Conservation (phyloP, 2,329 filamentous ascomycete genomes). For the Aureobasidium sp. region DNA sequence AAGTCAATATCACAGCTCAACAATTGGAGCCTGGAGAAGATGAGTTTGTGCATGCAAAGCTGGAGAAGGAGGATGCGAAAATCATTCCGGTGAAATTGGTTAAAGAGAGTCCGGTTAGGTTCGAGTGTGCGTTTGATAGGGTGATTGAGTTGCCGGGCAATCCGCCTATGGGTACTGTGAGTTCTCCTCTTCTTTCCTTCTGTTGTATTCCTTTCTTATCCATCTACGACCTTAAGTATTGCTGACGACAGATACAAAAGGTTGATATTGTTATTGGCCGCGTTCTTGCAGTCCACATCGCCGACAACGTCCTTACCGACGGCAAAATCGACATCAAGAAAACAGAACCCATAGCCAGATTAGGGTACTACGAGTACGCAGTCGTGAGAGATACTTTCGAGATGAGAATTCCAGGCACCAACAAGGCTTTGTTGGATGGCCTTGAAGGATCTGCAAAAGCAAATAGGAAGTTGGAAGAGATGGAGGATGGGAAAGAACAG, state of each 20-base stretch:
- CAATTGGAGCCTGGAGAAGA: slow-evolving; percentile 45
- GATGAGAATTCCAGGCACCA: slow-evolving; percentile 39
- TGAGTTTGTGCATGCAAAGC: slow-evolving; percentile 46
- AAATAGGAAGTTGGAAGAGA: slow-evolving; percentile 3
- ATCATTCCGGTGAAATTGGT: slow-evolving; percentile 47
- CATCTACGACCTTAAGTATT: background rate
- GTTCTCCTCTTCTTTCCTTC: no score
- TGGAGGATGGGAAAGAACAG: background rate
- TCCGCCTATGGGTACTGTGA: slow-evolving; percentile 46
- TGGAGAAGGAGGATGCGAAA: slow-evolving; percentile 43
- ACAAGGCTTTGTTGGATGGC: slow-evolving; percentile 28
- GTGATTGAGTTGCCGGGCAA: slow-evolving; percentile 51
- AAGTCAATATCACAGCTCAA: slow-evolving; percentile 50
- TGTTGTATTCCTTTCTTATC: background rate
- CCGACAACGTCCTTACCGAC: slow-evolving; percentile 48
- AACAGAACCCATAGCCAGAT: slow-evolving; percentile 53
- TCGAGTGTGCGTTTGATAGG: slow-evolving; percentile 52
- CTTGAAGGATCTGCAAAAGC: slow-evolving; percentile 28
- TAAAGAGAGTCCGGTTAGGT: slow-evolving; percentile 47
- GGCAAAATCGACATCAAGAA: slow-evolving; percentile 51
- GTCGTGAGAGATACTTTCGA: slow-evolving; percentile 52
- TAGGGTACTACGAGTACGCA: slow-evolving; percentile 54
- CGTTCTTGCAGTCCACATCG: slow-evolving; percentile 53
- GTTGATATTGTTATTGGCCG: slow-evolving; percentile 53
- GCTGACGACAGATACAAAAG: background rate